Percentiles rank a stretch among this genome's conserved stretches.
Evolutionary conservation across 2,329 filamentous ascomycete genomes (phyloP).

Genomic region (Claviceps sp.): DNA sequence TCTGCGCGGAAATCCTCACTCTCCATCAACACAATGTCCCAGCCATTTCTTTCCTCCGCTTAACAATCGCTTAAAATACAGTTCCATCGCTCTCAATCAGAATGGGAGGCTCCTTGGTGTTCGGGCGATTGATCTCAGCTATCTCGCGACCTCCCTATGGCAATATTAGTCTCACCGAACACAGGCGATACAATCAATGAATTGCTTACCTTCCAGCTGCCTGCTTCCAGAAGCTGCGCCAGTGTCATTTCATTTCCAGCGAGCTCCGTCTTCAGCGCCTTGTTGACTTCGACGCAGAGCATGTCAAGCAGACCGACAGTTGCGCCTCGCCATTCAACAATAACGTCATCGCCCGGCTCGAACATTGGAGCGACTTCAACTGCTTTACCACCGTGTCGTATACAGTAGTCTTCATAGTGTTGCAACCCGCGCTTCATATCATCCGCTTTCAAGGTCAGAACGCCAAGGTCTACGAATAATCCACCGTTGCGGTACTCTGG

Average conservation of each 20-base stretch:
- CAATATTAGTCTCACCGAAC: neutral
- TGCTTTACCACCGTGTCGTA: conserved; percentile 52
- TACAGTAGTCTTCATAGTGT: conserved; percentile 50
- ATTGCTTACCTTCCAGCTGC: conserved; percentile 81
- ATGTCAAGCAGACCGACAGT: conserved; percentile 47
- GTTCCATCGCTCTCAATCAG: conserved; percentile 94
- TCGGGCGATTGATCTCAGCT: conserved; percentile 86
- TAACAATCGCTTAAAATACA: conserved; percentile 55
- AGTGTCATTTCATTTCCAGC: conserved; percentile 60
- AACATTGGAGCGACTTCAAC: conserved; percentile 45
- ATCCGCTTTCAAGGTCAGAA: conserved; percentile 59
- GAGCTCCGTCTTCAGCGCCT: conserved; percentile 49
- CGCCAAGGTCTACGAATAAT: conserved; percentile 70
- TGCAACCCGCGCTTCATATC: conserved; percentile 59
- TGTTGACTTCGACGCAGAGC: conserved; percentile 40
- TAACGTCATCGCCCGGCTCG: conserved; percentile 44
- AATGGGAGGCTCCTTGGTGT: conserved; percentile 92
- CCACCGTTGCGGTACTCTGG: conserved; percentile 91
- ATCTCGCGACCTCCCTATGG: conserved; percentile 77
- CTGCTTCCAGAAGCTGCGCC: conserved; percentile 85
- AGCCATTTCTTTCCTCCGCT: neutral
- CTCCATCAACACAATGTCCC: neutral
- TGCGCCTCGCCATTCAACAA: conserved; percentile 53
- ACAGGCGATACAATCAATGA: neutral
- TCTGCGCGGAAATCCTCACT: neutral